These are phyloP conservation scores for Pythium diclinum DNA, from an alignment of 352 stramenopile genomes.

Conservation along the genomic window DNA sequence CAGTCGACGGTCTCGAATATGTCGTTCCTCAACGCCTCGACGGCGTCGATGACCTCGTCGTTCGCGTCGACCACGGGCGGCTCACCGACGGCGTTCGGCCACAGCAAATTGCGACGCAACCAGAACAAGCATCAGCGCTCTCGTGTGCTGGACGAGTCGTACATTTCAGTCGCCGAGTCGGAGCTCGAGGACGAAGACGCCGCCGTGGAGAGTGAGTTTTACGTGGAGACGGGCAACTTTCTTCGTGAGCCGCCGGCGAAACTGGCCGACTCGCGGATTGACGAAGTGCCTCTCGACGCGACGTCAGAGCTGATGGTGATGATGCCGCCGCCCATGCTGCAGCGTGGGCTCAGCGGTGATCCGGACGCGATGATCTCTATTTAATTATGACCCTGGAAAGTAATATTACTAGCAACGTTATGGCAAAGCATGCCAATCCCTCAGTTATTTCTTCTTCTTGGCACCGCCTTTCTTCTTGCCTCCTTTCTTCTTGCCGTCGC, in stretches of 20 bases:
- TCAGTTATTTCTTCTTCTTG: slow-evolving; percentile 62
- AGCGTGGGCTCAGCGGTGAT: slow-evolving; percentile 20
- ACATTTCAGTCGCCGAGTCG: slow-evolving; percentile 28
- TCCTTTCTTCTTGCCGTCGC: slow-evolving; percentile 77
- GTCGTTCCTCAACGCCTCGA: slow-evolving; percentile 27
- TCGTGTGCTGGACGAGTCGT: slow-evolving; percentile 25
- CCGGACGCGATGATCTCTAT: slow-evolving; percentile 31
- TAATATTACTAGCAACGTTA: slow-evolving; percentile 3
- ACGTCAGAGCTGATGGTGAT: not conserved
- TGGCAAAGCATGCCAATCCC: not conserved
- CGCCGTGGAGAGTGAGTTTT: slow-evolving; percentile 23
- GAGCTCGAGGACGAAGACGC: slow-evolving; percentile 30
- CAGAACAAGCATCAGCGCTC: slow-evolving; percentile 13
- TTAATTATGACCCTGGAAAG: slow-evolving; percentile 20
- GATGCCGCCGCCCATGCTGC: slow-evolving; percentile 10
- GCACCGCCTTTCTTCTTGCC: slow-evolving; percentile 60
- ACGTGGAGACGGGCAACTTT: slow-evolving; percentile 28
- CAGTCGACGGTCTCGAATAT: slow-evolving; percentile 27
- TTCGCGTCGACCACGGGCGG: slow-evolving; percentile 9
- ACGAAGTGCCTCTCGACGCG: slow-evolving; percentile 21
- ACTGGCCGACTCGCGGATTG: slow-evolving; percentile 22
- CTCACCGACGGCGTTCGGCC: slow-evolving; percentile 22
- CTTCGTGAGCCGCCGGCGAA: slow-evolving; percentile 20
- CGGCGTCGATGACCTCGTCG: slow-evolving; percentile 18
- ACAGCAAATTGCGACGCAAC: slow-evolving; percentile 16